Percentiles rank a stretch among this genome's conserved stretches.
phyloP scores from a whole-genome alignment of 2,329 filamentous ascomycete species.

The Dactylellina cionopaga region DNA sequence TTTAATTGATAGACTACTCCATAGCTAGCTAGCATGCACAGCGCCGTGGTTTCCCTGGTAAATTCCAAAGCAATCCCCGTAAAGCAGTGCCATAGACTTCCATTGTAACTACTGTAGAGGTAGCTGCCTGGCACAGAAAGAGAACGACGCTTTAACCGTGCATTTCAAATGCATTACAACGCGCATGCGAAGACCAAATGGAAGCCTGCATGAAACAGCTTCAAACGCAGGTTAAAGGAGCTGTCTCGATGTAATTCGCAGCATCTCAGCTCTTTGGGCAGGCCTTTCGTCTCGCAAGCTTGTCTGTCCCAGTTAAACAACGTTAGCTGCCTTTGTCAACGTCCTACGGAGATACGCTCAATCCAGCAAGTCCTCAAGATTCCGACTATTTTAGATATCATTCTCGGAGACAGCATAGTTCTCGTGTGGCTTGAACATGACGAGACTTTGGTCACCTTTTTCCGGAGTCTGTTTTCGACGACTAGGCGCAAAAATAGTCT shows the following conservation, averaged over 20 bases:
- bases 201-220: slow-evolving; percentile 1
- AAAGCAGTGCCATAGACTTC: no score
- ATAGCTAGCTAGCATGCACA: no score
- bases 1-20: no score
- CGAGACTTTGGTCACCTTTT: background rate
- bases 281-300: background rate
- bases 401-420: background rate
- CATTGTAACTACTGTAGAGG: no score
- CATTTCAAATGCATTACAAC: no score
- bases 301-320: no score
- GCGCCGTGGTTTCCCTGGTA: no score
- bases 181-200: no score
- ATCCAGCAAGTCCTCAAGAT: slow-evolving; percentile 2
- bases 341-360: background rate
- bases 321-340: slow-evolving; percentile 10
- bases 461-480: slow-evolving; percentile 6
- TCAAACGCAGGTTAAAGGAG: background rate
- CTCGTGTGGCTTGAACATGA: background rate
- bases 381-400: slow-evolving; percentile 12
- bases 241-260: slow-evolving; percentile 5
- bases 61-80: no score
- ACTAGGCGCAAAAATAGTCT: slow-evolving; percentile 6
- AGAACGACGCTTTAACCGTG: no score
- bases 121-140: no score
- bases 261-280: slow-evolving; percentile 17